Conservation (phyloP, 306 rosid genomes). For the Cucumis hystrix region DNA sequence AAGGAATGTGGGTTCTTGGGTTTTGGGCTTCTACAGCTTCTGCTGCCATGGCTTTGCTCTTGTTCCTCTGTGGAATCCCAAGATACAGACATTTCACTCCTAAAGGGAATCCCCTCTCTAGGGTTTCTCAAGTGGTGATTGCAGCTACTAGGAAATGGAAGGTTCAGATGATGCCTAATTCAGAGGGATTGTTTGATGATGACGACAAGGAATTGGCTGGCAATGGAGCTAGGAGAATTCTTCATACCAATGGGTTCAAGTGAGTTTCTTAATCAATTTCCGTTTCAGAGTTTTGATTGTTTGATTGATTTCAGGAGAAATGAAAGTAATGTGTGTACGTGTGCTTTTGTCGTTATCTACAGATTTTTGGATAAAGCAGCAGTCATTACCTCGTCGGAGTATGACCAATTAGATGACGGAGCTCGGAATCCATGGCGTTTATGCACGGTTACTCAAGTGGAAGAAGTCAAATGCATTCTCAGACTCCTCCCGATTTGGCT, state of each 20-base stretch:
- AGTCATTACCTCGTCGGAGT: conserved; percentile 28
- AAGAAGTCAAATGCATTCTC: conserved; percentile 66
- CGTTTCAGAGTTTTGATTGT: neutral
- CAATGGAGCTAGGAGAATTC: conserved; percentile 35
- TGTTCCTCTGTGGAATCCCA: conserved; percentile 64
- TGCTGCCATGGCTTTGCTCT: conserved; percentile 35
- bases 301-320: neutral
- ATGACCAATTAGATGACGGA: conserved; percentile 6
- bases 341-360: neutral
- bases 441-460: conserved; percentile 59
- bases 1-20: conserved; percentile 56
- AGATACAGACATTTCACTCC: conserved; percentile 55
- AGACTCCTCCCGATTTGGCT: conserved; percentile 76
- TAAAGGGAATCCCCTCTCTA: conserved; percentile 59
- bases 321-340: neutral
- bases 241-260: conserved; percentile 63
- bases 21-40: conserved; percentile 82
- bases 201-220: conserved; percentile 14
- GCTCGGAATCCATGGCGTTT: conserved; percentile 45
- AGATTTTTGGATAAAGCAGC: conserved; percentile 82
- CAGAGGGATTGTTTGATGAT: conserved; percentile 27
- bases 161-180: conserved; percentile 15
- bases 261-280: conserved; percentile 9
- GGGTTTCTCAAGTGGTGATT: conserved; percentile 46
- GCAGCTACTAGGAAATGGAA: conserved; percentile 61